Conservation (phyloP, 2,329 filamentous ascomycete species). For the Cytospora schulzeri region DNA sequence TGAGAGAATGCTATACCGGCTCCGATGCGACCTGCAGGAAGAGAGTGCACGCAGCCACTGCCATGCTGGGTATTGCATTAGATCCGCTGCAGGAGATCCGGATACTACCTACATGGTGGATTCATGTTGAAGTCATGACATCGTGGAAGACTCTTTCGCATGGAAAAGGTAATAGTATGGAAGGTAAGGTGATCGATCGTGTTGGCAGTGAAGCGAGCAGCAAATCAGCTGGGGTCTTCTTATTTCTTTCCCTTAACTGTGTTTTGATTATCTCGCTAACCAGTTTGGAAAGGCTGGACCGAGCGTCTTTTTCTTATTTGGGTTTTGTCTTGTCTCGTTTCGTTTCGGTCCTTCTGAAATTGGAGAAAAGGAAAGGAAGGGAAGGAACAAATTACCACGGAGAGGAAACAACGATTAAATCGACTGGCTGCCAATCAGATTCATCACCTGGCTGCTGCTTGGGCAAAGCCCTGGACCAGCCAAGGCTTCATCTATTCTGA, state of each 20-base stretch:
- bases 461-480: background rate
- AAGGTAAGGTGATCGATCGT: background rate
- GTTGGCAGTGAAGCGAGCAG: background rate
- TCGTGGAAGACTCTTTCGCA: background rate
- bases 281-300: constrained; percentile 20
- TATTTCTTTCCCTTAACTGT: constrained; percentile 1
- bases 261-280: constrained; percentile 12
- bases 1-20: constrained; percentile 16
- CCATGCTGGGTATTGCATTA: constrained; percentile 15
- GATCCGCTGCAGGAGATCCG: constrained; percentile 16
- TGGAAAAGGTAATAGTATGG: too few relatives aligned
- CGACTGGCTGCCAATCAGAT: background rate
- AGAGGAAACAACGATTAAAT: background rate
- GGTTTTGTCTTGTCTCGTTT: constrained; percentile 8
- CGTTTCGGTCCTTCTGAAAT: constrained; percentile 19
- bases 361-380: constrained; percentile 4
- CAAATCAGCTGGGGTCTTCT: background rate
- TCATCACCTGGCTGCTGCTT: background rate
- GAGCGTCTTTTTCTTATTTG: constrained; percentile 17
- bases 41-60: constrained; percentile 4
- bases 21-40: constrained; percentile 19
- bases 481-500: background rate
- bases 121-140: background rate
- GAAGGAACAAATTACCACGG: background rate
- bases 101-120: constrained; percentile 11